Evolutionary conservation across 192 early-diverging fungal species (phyloP), one percentile per base, ranked within the genome.

Genomic region (Kickxella alabastrina): DNA sequence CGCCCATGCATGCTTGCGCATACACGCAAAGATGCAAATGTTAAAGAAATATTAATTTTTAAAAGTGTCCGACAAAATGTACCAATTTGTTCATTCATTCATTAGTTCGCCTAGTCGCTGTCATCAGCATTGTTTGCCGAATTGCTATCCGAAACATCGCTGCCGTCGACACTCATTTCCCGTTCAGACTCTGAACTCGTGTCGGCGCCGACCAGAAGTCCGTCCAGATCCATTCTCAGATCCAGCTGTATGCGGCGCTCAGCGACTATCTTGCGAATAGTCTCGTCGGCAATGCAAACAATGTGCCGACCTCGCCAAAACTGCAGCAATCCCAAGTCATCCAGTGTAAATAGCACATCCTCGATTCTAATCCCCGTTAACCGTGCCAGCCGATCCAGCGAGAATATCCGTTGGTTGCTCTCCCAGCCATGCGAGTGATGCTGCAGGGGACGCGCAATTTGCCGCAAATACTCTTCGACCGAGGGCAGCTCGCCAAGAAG

Each of bases 311-410:
- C 67, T 13, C 65, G 59, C 85, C 85, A 89, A 17, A 67, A 69
- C 43, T 63, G 53, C 54, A 85, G 64, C 61, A 88, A 58, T 0
- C 76, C 83, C 66, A 85, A 65, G 14, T 65, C 59, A 6, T 80
- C 70, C 43, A 91, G 63, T 8, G 85, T 82, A 48, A 78, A 75
- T 25, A 92, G 34, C 36, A 92, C 62, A 48, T 92, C 87, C n/a
- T 88, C 83, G 22, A 78, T 75, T 38, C 69, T 66, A 43, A 92
- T 88, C 1, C 86, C 79, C 7, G 88, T 92, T 40, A 71, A 38
- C 21, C 55, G 37, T 0, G 84, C 63, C 27, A 90, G 46, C 19
- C 45, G 57, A 32, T 43, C 85, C 22, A 26, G 79, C 44, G 50
- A 84, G 26, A 55, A 70, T 43, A 62, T 57, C 31, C 52, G 53